phyloP scores from a whole-genome alignment of 495 filamentous ascomycete genomes.

The Neurospora sp. region DNA sequence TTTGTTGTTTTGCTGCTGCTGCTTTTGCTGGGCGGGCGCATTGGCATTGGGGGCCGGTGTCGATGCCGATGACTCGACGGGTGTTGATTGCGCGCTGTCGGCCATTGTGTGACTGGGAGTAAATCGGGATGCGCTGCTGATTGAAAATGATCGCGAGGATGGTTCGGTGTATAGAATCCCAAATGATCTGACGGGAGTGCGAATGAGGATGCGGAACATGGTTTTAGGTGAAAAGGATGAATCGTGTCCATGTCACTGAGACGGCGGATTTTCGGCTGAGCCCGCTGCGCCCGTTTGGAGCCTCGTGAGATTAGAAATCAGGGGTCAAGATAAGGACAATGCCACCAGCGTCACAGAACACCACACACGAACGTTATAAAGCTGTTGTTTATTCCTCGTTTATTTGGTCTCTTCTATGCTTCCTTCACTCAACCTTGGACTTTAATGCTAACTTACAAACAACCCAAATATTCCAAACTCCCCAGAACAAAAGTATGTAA shows the following conservation, averaged over 20 bases:
- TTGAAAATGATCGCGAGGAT: neutral
- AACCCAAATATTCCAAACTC: neutral
- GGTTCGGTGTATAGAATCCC: neutral
- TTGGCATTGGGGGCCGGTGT: neutral
- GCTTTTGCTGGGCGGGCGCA: neutral
- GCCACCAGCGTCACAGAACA: neutral
- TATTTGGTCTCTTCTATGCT: neutral
- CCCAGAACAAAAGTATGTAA: constrained; percentile 13
- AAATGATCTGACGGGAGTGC: neutral
- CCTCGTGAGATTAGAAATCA: neutral
- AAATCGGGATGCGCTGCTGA: neutral
- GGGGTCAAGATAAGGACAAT: neutral
- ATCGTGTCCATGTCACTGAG: neutral
- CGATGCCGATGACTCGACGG: neutral
- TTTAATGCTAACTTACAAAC: too few relatives aligned
- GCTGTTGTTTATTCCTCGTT: neutral
- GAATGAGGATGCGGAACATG: neutral
- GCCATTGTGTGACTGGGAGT: neutral
- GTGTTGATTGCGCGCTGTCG: neutral
- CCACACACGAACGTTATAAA: neutral
- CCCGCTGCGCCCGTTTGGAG: neutral
- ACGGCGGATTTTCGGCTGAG: neutral
- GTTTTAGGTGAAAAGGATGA: neutral
- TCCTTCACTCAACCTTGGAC: neutral
- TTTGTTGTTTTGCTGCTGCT: neutral